Conservation (phyloP, 108 stramenopile genomes). For the Skeletonema costatum region DNA sequence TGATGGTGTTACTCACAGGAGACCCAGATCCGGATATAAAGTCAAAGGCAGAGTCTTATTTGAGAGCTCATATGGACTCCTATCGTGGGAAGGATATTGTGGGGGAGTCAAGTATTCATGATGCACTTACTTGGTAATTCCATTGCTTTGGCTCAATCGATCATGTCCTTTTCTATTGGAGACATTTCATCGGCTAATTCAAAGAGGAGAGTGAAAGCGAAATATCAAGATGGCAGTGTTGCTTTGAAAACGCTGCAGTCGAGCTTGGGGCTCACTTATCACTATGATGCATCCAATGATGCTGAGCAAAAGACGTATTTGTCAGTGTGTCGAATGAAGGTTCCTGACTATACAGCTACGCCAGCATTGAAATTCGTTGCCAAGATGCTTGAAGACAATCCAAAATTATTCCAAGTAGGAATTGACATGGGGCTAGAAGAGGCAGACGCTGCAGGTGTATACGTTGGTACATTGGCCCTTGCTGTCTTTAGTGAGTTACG, state of each 20-base stretch:
- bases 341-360: slow-evolving; percentile 51
- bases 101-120: slow-evolving; percentile 19
- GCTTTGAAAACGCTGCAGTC: slow-evolving; percentile 24
- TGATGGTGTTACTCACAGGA: slow-evolving; percentile 66
- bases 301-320: slow-evolving; percentile 33
- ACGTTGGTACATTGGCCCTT: slow-evolving; percentile 50
- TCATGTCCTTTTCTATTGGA: slow-evolving; percentile 62
- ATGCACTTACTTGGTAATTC: slow-evolving; percentile 54
- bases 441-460: slow-evolving; percentile 35
- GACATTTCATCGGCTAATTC: slow-evolving; percentile 24
- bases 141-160: slow-evolving; percentile 32
- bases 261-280: slow-evolving; percentile 26
- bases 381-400: slow-evolving; percentile 63
- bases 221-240: slow-evolving; percentile 19
- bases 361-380: slow-evolving; percentile 46
- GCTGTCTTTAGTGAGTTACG: slow-evolving; percentile 23
- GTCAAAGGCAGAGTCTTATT: slow-evolving; percentile 55
- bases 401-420: slow-evolving; percentile 46
- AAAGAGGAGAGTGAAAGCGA: slow-evolving; percentile 1
- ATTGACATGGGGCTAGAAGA: slow-evolving; percentile 20
- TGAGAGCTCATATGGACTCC: slow-evolving; percentile 69
- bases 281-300: slow-evolving; percentile 13
- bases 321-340: slow-evolving; percentile 54
- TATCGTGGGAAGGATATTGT: slow-evolving; percentile 34
- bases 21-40: slow-evolving; percentile 65